Evolutionary conservation across 2,329 filamentous ascomycete genomes (phyloP).

Genomic region (Aspergillus chevalieri): DNA sequence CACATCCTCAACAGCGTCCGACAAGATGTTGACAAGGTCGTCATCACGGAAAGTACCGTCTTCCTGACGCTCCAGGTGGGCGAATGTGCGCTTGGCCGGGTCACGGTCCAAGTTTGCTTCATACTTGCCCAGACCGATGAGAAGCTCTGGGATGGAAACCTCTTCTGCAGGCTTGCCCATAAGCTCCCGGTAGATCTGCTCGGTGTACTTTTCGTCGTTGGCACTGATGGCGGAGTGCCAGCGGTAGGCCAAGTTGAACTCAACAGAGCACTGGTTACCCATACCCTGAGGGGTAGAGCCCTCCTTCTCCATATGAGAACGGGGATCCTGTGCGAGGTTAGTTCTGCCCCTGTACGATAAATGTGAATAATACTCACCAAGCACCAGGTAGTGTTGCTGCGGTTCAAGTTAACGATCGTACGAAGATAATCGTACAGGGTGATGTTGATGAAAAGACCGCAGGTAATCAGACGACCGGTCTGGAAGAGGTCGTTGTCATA

Average conservation of each 20-base stretch:
- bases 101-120: constrained; percentile 58
- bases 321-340: constrained; percentile 51
- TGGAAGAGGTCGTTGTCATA: constrained; percentile 75
- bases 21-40: constrained; percentile 65
- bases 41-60: constrained; percentile 70
- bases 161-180: constrained; percentile 55
- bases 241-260: constrained; percentile 83
- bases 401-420: constrained; percentile 68
- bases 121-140: constrained; percentile 57
- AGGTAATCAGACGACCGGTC: constrained; percentile 67
- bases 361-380: constrained; percentile 37
- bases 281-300: constrained; percentile 62
- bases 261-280: constrained; percentile 76
- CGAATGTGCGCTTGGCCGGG: constrained; percentile 63
- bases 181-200: constrained; percentile 59
- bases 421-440: constrained; percentile 71
- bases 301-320: constrained; percentile 58
- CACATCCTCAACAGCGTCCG: constrained; percentile 65
- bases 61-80: constrained; percentile 55
- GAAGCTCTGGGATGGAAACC: constrained; percentile 56
- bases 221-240: constrained; percentile 77
- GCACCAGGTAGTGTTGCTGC: constrained; percentile 70
- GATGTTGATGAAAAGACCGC: constrained; percentile 72
- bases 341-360: neutral
- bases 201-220: constrained; percentile 74